Conservation (phyloP, 352 stramenopile species). For the Pythium vanterpoolii region DNA sequence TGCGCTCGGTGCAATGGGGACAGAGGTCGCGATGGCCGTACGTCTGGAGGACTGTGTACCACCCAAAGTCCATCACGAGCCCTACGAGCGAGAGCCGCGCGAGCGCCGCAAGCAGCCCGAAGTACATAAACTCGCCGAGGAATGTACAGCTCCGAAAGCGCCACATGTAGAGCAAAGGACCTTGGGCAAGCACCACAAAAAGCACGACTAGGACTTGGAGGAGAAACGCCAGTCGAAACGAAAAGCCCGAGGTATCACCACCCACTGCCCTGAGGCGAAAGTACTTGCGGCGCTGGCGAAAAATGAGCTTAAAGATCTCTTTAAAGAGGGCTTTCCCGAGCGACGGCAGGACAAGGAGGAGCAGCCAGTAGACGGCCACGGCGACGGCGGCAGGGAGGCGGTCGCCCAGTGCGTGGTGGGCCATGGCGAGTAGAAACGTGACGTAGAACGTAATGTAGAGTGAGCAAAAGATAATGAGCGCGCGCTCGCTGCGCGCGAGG, state of each 20-base stretch:
- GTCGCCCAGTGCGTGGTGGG: constrained; percentile 37
- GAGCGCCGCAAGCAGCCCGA: constrained; percentile 48
- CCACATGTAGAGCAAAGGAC: constrained; percentile 69
- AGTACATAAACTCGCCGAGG: constrained; percentile 66
- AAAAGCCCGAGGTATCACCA: constrained; percentile 44
- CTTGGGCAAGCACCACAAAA: constrained; percentile 45
- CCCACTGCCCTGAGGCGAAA: constrained; percentile 46
- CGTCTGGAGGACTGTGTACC: constrained; percentile 54
- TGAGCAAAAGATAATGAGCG: constrained; percentile 64
- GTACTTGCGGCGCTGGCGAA: constrained; percentile 63
- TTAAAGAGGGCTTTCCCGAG: constrained; percentile 70
- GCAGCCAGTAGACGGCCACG: constrained; percentile 48
- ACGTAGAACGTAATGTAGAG: constrained; percentile 79
- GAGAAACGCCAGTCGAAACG: constrained; percentile 55
- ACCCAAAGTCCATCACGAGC: constrained; percentile 42
- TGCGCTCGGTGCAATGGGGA: constrained; percentile 60
- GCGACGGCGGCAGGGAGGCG: constrained; percentile 37
- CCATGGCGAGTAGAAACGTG: constrained; percentile 61
- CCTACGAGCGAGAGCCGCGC: constrained; percentile 57
- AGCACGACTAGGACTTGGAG: constrained; percentile 51
- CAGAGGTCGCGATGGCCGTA: constrained; percentile 62
- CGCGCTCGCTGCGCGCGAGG: constrained; percentile 51
- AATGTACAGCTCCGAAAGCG: constrained; percentile 56
- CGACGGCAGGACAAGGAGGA: constrained; percentile 49
- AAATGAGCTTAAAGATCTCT: constrained; percentile 75